A percentile compares a stretch with the other conserved stretches of the same genome.
Evolutionary conservation across 495 filamentous ascomycete genomes (phyloP).

Genomic region (Penicillium robsamsonii): DNA sequence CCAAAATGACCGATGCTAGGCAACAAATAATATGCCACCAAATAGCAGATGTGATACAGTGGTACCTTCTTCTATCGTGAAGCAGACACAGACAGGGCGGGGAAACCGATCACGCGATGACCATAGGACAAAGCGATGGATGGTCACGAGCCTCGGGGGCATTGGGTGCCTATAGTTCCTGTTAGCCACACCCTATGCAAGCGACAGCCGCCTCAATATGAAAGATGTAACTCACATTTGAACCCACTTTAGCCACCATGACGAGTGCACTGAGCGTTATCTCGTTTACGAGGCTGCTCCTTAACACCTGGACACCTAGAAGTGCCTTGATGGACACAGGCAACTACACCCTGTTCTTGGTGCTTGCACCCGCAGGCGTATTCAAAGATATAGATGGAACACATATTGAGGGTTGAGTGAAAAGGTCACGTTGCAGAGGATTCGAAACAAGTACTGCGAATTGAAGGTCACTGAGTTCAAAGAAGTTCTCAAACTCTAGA

Average conservation of each 20-base stretch:
- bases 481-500: background rate
- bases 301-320: constrained; percentile 35
- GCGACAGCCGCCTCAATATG: background rate
- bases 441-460: background rate
- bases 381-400: constrained; percentile 41
- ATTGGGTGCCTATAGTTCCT: background rate
- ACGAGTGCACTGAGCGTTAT: constrained; percentile 39
- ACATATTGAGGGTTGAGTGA: background rate
- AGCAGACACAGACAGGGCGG: background rate
- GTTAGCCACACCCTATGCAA: constrained; percentile 3
- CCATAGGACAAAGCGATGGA: background rate
- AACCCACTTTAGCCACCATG: constrained; percentile 32
- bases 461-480: background rate
- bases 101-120: background rate
- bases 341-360: constrained; percentile 37
- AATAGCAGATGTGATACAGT: constrained; percentile 6
- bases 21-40: background rate
- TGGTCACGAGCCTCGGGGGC: background rate
- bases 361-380: constrained; percentile 45
- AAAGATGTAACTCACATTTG: background rate
- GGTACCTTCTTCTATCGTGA: background rate
- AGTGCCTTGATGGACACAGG: constrained; percentile 39
- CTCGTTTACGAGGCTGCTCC: constrained; percentile 34
- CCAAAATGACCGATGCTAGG: constrained; percentile 2
- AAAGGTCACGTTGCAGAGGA: background rate